These are phyloP conservation scores for Backusella psychrophila DNA, from an alignment of 192 early-diverging fungal species.

Conservation along the genomic window DNA sequence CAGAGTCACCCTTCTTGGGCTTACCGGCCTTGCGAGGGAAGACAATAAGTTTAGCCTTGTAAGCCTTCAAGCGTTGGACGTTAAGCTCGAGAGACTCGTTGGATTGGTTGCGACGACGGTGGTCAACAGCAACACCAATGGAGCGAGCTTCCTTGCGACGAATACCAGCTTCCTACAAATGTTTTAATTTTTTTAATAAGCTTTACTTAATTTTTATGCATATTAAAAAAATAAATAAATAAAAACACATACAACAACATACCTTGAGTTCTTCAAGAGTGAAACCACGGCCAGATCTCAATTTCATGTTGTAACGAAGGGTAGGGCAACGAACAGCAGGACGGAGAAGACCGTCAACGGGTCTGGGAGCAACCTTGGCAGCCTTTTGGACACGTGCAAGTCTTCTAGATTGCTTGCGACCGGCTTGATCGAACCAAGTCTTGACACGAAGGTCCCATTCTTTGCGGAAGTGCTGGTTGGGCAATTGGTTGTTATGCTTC, in stretches of 20 bases:
- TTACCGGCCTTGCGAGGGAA: constrained; percentile 94
- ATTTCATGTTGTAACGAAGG: constrained; percentile 97
- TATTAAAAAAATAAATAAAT: background rate
- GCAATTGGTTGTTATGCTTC: constrained; percentile 96
- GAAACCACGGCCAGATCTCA: constrained; percentile 96
- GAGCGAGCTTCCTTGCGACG: constrained; percentile 89
- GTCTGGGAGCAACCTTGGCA: constrained; percentile 92
- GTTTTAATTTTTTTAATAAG: background rate
- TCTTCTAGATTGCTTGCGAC: constrained; percentile 91
- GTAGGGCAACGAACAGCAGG: constrained; percentile 97
- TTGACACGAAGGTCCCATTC: constrained; percentile 96
- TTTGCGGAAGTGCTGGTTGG: constrained; percentile 98
- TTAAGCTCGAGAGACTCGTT: constrained; percentile 92
- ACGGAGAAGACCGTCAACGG: constrained; percentile 93
- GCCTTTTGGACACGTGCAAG: constrained; percentile 92
- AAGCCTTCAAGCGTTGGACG: constrained; percentile 91
- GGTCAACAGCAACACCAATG: constrained; percentile 97
- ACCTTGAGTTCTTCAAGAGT: constrained; percentile 99
- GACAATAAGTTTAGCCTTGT: constrained; percentile 93
- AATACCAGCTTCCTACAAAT: constrained; percentile 81
- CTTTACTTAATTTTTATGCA: background rate
- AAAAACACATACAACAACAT: constrained; percentile 10
- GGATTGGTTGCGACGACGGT: constrained; percentile 95
- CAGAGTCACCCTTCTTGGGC: constrained; percentile 76
- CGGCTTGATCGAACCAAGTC: constrained; percentile 99